Conservation (phyloP, 2,329 filamentous ascomycete species). For the Eutypella sp. region DNA sequence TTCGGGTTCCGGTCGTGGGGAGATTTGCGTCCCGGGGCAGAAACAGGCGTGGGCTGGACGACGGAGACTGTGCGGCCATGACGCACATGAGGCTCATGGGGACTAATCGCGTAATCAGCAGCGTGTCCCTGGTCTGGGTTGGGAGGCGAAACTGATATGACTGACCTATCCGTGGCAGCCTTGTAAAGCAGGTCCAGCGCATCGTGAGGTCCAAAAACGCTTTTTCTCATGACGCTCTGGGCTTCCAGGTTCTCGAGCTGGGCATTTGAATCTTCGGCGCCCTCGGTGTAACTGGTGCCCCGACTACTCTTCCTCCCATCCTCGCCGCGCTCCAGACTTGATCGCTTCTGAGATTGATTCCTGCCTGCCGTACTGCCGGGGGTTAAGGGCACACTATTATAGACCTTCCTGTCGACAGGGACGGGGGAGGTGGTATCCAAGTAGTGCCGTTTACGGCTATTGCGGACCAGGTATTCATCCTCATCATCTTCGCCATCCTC, state of each 20-base stretch:
- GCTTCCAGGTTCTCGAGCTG: conserved; percentile 62
- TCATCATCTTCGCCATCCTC: conserved; percentile 52
- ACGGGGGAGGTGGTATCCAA: conserved; percentile 40
- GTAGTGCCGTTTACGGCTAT: conserved; percentile 65
- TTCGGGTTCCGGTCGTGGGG: conserved; percentile 15
- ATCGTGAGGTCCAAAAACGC: conserved; percentile 88
- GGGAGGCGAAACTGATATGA: conserved; percentile 15
- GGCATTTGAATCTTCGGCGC: conserved; percentile 52
- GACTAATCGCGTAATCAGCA: conserved; percentile 21
- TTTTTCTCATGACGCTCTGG: conserved; percentile 59
- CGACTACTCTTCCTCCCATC: conserved; percentile 28
- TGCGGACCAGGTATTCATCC: conserved; percentile 66
- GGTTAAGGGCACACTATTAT: conserved; percentile 55
- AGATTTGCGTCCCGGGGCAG: conserved; percentile 16
- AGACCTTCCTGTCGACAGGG: conserved; percentile 39
- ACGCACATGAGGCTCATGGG: conserved; percentile 21
- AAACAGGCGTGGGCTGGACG: conserved; percentile 20
- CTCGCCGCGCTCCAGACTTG: conserved; percentile 35
- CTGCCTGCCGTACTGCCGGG: conserved; percentile 62
- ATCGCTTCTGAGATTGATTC: conserved; percentile 61
- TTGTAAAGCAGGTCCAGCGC: conserved; percentile 88
- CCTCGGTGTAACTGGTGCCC: conserved; percentile 24
- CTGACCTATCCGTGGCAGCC: conserved; percentile 63
- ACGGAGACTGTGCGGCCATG: conserved; percentile 19
- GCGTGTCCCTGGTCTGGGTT: conserved; percentile 2